Evolutionary conservation across 768 basidiomycete genomes (phyloP), one percentile per base, ranked within the genome.

Genomic region (Mycena alexandri): DNA sequence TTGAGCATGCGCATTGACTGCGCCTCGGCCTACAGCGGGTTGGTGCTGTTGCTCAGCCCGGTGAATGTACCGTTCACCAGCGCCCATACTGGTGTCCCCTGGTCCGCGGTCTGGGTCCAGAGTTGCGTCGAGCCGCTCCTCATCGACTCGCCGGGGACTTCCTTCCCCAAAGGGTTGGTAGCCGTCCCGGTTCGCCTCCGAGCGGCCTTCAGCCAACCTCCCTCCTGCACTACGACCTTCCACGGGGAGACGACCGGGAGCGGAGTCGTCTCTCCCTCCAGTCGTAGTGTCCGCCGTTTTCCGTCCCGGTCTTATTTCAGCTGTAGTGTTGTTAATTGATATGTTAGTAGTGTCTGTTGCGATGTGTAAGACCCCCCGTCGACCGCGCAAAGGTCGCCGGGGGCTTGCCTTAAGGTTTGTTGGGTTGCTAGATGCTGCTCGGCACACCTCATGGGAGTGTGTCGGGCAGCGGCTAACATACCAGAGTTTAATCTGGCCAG

Each of bases 401-500:
- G 25, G 44, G n/a, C 34, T 25, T 42, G 46, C 36, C 66, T 62
- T n/a, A 11, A 38, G n/a, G n/a, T n/a, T 16, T 47, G 34, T 48
- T 22, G 52, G 52, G 33, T 50, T 59, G 42, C 7, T 16, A 2
- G 43, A 2, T 17, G 19, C 22, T 11, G 36, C 41, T 9, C 38
- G 25, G 19, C 14, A 11, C 58, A 25, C 47, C 13, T 56, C 48
- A 19, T 33, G 59, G 42, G 51, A 34, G 29, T 25, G 24, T 16
- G 22, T 17, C 38, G 22, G 13, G 33, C 14, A 22, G 14, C 19
- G 22, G 10, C 21, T 3, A 9, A 29, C 61, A 25, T 63, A 52
- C 61, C 61, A 63, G 62, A 54, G 42, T 16, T 56, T n/a, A n/a
- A n/a, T 53, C 61, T 63, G 61, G 61, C 61, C 61, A 22, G 53